These are phyloP conservation scores for Lentinula raphanica DNA, from an alignment of 768 basidiomycete genomes.

Conservation along the genomic window DNA sequence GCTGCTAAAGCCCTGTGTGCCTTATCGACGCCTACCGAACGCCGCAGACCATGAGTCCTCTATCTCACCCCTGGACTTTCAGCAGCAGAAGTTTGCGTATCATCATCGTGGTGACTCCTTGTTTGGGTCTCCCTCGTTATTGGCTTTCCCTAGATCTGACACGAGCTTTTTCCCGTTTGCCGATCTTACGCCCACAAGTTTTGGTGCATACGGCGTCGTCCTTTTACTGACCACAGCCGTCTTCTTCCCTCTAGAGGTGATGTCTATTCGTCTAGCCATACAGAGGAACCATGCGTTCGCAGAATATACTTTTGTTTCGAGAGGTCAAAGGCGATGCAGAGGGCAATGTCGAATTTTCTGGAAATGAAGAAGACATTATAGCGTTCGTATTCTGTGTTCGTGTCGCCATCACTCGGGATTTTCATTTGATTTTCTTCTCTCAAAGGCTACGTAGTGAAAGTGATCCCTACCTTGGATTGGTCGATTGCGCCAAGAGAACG, in stretches of 20 bases:
- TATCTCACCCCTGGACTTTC: constrained; percentile 76
- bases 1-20: constrained; percentile 55
- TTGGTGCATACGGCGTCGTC: constrained; percentile 53
- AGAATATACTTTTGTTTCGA: constrained; percentile 69
- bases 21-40: constrained; percentile 78
- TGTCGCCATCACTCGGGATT: background rate
- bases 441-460: constrained; percentile 65
- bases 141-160: constrained; percentile 35
- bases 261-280: constrained; percentile 71
- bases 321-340: constrained; percentile 66
- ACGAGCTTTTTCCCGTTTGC: constrained; percentile 23
- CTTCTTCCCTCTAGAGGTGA: constrained; percentile 76
- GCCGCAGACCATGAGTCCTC: constrained; percentile 70
- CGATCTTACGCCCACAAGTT: constrained; percentile 45
- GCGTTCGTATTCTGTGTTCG: constrained; percentile 50
- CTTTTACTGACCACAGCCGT: constrained; percentile 51
- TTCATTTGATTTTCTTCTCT: constrained; percentile 1
- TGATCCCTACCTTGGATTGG: constrained; percentile 72
- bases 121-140: constrained; percentile 41
- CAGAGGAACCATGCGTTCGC: constrained; percentile 78
- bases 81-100: constrained; percentile 47
- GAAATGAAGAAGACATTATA: constrained; percentile 77
- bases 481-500: constrained; percentile 74
- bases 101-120: constrained; percentile 39
- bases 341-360: constrained; percentile 56